Base-by-base conservation (phyloP, 2,329 filamentous ascomycete genomes). In the Diaporthe sp. region DNA sequence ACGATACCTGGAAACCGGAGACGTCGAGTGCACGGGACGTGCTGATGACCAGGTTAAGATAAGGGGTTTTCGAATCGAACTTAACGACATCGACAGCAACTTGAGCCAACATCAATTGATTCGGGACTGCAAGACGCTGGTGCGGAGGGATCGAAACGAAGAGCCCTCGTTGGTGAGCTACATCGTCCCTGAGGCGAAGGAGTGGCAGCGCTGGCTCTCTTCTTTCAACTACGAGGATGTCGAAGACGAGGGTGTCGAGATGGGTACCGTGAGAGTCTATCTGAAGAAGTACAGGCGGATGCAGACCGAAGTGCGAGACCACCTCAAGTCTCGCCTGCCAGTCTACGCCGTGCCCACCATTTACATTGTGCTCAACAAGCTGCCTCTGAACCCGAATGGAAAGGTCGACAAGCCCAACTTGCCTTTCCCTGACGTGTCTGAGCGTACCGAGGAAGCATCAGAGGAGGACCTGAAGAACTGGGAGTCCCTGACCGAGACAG, bases 21-120 rank as follows among this genome's bases (percentile, higher is more conserved):
- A 93, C 78, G 93, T 95, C 15, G 93, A 94, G 80, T 94, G 92
- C 81, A 93, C 94, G 13, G 96, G 96, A 31, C 90, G 97, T 75
- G 92, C 92, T 34, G 96, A 98, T 81, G 90, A 93, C 79, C 96
- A 98, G 82, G 94, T 98, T 86, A 99, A 98, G 88, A 96, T 98
- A 78, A 93, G 97, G 76, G 96, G 96, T 1, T 98, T 98, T 88
- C 90, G 96, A 77, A 98, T 99, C 79, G 97, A 99, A 85, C 92
- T 98, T 61, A 94, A 93, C 77, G 97, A 98, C 79, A 98, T 98
- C 79, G 96, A 98, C 83, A 94, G 89, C 57, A 93, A 98, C 82
- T 86, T 98, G 62, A 94, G 92, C 72, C 89, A 92, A 59, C 91
- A 94, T 84, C 92, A 91, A 0, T 85, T 97, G 34, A 90, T 98